Percentiles rank a stretch among this genome's conserved stretches.
Evolutionary conservation across 2,329 filamentous ascomycete genomes (phyloP).

Genomic region (Neofusicoccum parvum): DNA sequence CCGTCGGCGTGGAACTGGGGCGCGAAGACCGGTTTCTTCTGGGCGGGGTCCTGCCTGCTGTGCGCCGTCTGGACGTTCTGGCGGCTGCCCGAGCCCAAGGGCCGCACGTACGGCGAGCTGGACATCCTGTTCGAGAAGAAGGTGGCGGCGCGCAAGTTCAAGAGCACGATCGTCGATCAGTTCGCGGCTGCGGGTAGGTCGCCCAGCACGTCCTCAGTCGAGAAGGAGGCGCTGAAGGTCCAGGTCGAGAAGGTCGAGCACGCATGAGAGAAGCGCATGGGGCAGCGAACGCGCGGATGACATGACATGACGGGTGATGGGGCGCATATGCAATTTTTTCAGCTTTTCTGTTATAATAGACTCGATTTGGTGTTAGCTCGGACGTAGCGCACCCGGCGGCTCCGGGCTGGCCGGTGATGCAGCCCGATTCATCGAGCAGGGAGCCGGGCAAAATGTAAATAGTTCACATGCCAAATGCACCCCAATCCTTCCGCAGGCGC

Average conservation of each 20-base stretch:
- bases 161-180: neutral
- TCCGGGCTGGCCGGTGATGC: neutral
- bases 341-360: neutral
- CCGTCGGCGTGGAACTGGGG: slow-evolving; percentile 82
- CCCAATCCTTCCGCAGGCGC: neutral
- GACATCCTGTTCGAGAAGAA: slow-evolving; percentile 74
- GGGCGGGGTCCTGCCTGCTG: slow-evolving; percentile 75
- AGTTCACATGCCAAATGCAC: neutral
- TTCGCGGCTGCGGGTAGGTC: neutral
- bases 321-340: too few species aligned
- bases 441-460: neutral
- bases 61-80: slow-evolving; percentile 81
- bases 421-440: neutral
- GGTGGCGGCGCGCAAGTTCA: slow-evolving; percentile 33
- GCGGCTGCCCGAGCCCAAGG: slow-evolving; percentile 75
- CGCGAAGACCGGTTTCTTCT: slow-evolving; percentile 85
- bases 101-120: slow-evolving; percentile 79
- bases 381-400: neutral
- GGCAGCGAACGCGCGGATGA: neutral
- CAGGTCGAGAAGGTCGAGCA: neutral
- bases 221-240: neutral
- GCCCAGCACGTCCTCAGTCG: neutral
- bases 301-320: neutral
- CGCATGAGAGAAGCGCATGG: neutral
- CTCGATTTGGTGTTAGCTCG: neutral